Conservation (phyloP, 1,284 basidiomycete genomes). For the Heliocybe sulcata region DNA sequence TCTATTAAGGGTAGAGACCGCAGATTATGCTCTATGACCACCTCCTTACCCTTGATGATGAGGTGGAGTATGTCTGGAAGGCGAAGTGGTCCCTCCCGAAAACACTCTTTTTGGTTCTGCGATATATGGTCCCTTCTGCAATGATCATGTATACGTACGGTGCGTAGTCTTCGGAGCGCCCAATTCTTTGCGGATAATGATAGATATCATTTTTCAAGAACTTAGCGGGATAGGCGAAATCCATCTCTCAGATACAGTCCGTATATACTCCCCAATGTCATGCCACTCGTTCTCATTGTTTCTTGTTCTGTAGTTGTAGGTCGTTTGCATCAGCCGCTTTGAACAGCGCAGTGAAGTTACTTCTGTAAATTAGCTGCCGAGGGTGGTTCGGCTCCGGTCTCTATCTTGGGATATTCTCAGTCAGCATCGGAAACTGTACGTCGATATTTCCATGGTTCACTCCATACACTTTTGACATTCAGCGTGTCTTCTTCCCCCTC, state of each 20-base stretch:
- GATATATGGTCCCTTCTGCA: constrained; percentile 9
- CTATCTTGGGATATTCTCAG: constrained; percentile 26
- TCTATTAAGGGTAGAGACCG: neutral
- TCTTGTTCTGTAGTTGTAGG: neutral
- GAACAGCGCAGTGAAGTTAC: constrained; percentile 8
- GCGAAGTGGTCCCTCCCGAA: constrained; percentile 10
- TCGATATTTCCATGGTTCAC: constrained; percentile 1
- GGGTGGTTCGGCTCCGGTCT: constrained; percentile 24
- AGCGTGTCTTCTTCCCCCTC: no score
- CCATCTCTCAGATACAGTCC: neutral
- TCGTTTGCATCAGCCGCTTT: neutral
- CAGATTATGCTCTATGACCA: constrained; percentile 16
- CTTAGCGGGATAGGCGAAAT: neutral
- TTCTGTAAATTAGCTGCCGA: constrained; percentile 24
- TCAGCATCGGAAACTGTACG: constrained; percentile 32
- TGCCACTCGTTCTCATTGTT: neutral
- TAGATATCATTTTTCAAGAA: neutral
- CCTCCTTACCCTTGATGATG: constrained; percentile 15
- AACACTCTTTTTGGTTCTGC: constrained; percentile 12
- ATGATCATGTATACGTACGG: constrained; percentile 1
- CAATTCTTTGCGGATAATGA: neutral
- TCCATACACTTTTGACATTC: neutral
- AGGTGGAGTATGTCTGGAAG: constrained; percentile 15
- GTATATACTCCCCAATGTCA: constrained; percentile 6
- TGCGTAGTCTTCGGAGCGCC: neutral